These are phyloP conservation scores for Cystofilobasidium bisporidii DNA, from an alignment of 768 basidiomycete genomes.

Conservation along the genomic window DNA sequence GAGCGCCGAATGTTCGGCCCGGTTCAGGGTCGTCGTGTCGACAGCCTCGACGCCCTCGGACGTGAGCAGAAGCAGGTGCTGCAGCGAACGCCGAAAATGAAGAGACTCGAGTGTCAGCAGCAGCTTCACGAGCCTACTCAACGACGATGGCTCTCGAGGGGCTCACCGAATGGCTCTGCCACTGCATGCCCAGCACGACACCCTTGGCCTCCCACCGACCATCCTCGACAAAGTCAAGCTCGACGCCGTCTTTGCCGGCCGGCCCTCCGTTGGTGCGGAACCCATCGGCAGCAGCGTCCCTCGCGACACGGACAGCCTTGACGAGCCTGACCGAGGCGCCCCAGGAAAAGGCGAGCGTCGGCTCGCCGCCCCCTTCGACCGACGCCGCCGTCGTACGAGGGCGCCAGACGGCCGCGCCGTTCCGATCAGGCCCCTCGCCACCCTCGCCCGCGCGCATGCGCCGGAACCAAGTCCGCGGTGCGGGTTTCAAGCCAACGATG, in stretches of 20 bases:
- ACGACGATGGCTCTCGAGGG: too few relatives aligned
- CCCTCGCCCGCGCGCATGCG: conserved; percentile 33
- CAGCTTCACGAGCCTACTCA: too few relatives aligned
- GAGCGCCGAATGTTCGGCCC: conserved; percentile 50
- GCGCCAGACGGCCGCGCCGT: conserved; percentile 36
- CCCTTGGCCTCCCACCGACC: conserved; percentile 55
- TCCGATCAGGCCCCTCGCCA: conserved; percentile 25
- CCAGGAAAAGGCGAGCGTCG: conserved; percentile 78
- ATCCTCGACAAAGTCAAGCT: conserved; percentile 53
- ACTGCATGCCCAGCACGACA: conserved; percentile 64
- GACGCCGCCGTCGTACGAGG: conserved; percentile 42
- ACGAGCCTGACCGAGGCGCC: conserved; percentile 58
- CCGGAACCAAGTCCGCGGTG: conserved; percentile 75
- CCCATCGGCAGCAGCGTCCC: conserved; percentile 38
- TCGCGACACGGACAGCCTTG: conserved; percentile 45
- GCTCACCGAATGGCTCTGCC: conserved; percentile 79
- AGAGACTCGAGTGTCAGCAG: too few relatives aligned
- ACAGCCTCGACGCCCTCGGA: conserved; percentile 55
- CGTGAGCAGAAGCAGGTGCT: conserved; percentile 43
- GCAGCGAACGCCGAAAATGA: conserved; percentile 10
- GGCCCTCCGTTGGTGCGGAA: conserved; percentile 32
- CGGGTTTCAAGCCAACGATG: conserved; percentile 82
- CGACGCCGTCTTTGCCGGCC: background rate
- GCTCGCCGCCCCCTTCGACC: conserved; percentile 38
- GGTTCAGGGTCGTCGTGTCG: conserved; percentile 50